phyloP scores from a whole-genome alignment of 208 protist species.

The Strigomonas galati region DNA sequence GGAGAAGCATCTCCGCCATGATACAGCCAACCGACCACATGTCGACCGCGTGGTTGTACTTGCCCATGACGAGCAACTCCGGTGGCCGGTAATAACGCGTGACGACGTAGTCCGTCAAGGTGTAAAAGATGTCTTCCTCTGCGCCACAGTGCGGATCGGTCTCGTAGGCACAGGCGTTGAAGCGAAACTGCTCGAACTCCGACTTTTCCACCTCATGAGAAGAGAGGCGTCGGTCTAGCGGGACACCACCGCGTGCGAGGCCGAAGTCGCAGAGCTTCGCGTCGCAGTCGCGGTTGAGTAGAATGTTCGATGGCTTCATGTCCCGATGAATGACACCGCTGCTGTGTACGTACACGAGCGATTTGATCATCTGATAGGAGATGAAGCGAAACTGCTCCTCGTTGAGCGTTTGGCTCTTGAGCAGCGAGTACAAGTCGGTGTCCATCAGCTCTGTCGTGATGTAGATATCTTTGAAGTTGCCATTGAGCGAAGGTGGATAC shows the following conservation, averaged over 20 bases:
- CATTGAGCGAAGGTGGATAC: slow-evolving; percentile 65
- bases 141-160: background rate
- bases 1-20: slow-evolving; percentile 84
- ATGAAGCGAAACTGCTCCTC: slow-evolving; percentile 96
- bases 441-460: slow-evolving; percentile 81
- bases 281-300: slow-evolving; percentile 63
- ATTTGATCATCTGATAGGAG: slow-evolving; percentile 89
- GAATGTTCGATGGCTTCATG: slow-evolving; percentile 78
- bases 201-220: slow-evolving; percentile 12
- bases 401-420: slow-evolving; percentile 81
- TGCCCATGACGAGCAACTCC: slow-evolving; percentile 91
- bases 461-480: slow-evolving; percentile 84
- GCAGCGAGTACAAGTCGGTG: slow-evolving; percentile 95
- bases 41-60: slow-evolving; percentile 93
- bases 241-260: slow-evolving; percentile 50
- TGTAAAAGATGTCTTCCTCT: slow-evolving; percentile 30
- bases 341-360: slow-evolving; percentile 68
- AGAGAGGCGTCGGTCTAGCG: background rate
- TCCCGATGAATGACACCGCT: slow-evolving; percentile 75
- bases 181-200: slow-evolving; percentile 25
- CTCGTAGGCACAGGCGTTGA: background rate
- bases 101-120: slow-evolving; percentile 92
- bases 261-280: slow-evolving; percentile 79
- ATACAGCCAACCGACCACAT: slow-evolving; percentile 63
- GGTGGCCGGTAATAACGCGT: slow-evolving; percentile 98